Percentiles rank a stretch among this genome's conserved stretches.
Evolutionary conservation across 192 early-diverging fungal genomes (phyloP).

Genomic region (Coemansia sp.): DNA sequence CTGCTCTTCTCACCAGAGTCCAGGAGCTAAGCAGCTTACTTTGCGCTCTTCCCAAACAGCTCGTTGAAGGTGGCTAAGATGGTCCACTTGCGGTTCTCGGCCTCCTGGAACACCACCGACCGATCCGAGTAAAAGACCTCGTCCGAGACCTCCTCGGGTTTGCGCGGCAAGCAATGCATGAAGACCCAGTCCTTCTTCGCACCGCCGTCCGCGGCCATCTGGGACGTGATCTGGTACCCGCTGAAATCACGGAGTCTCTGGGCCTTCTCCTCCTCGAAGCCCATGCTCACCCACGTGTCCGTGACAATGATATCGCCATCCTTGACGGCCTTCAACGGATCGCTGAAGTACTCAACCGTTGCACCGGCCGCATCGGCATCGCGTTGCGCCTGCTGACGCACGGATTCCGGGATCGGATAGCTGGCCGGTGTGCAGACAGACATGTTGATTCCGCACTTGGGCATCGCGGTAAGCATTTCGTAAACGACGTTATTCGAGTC

Average conservation of each 20-base stretch:
- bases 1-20: too few relatives aligned
- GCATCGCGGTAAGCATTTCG: constrained; percentile 85
- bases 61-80: constrained; percentile 83
- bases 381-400: constrained; percentile 66
- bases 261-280: constrained; percentile 90
- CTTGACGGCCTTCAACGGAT: constrained; percentile 76
- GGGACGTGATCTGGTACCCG: constrained; percentile 87
- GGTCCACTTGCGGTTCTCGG: constrained; percentile 99
- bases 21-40: constrained; percentile 25
- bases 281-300: constrained; percentile 99
- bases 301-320: constrained; percentile 92
- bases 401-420: constrained; percentile 72
- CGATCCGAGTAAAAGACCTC: constrained; percentile 90
- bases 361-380: constrained; percentile 62
- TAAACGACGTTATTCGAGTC: constrained; percentile 98
- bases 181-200: constrained; percentile 93
- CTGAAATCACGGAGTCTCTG: constrained; percentile 78
- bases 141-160: constrained; percentile 96
- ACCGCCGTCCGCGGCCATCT: constrained; percentile 75
- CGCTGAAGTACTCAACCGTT: constrained; percentile 58
- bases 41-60: constrained; percentile 45
- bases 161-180: constrained; percentile 98
- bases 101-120: constrained; percentile 95
- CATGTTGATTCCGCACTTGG: constrained; percentile 83
- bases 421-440: constrained; percentile 82